A percentile compares a stretch with the other conserved stretches of the same genome.
Conservation (phyloP, 805 yeast species). For the Candida nanaspora region DNA sequence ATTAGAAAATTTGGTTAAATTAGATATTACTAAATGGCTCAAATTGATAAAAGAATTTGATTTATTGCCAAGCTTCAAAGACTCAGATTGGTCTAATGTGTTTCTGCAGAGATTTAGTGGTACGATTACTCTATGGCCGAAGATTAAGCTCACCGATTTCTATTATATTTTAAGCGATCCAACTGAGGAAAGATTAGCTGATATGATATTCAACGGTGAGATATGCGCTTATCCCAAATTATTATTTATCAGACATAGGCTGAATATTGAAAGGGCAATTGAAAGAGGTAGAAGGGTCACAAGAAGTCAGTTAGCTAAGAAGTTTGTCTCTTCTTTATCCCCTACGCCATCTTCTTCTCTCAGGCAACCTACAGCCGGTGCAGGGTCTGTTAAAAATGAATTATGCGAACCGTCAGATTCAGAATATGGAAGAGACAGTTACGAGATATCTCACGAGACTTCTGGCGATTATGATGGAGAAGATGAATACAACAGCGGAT, state of each 20-base stretch:
- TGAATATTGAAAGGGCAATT: conserved; percentile 59
- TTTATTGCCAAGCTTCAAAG: conserved; percentile 57
- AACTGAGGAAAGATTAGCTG: conserved; percentile 44
- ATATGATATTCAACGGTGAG: conserved; percentile 57
- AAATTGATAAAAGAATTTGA: conserved; percentile 59
- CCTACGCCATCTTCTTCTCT: no score
- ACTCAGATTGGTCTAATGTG: conserved; percentile 75
- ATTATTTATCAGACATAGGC: conserved; percentile 55
- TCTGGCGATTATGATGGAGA: conserved; percentile 1
- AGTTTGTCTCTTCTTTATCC: no score
- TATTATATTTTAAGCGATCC: conserved; percentile 65
- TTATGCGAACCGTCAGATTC: not conserved
- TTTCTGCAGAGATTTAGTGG: conserved; percentile 74
- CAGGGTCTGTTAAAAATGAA: not conserved
- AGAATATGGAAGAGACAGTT: not conserved
- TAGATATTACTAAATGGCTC: conserved; percentile 74
- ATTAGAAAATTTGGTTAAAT: conserved; percentile 57
- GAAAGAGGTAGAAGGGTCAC: conserved; percentile 37
- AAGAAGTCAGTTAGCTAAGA: conserved; percentile 6
- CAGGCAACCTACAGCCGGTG: no score
- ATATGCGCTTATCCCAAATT: conserved; percentile 59
- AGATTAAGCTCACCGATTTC: conserved; percentile 51
- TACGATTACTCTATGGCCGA: conserved; percentile 71
- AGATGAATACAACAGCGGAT: conserved; percentile 2
- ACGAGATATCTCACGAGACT: not conserved